phyloP scores from a whole-genome alignment of 176 grass and related monocot species.

The Melocanna baccifera region DNA sequence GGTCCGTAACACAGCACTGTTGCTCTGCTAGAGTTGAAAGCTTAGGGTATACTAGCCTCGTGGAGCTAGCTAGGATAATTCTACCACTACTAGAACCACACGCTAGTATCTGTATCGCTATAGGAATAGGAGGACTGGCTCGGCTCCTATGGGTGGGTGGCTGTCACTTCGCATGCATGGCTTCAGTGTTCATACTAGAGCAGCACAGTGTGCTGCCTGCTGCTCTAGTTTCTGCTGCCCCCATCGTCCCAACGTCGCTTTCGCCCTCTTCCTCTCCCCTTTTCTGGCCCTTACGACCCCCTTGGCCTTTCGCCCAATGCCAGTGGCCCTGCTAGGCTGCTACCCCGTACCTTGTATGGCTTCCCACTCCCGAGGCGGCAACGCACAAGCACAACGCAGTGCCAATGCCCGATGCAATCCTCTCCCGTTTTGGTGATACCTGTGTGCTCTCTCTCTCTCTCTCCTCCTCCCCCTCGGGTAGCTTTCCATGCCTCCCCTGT shows the following conservation, averaged over 20 bases:
- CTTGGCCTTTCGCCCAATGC: constrained; percentile 10
- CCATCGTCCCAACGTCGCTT: constrained; percentile 10
- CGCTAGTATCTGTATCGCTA: neutral
- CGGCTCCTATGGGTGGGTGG: neutral
- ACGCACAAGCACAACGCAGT: neutral
- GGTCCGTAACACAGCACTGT: neutral
- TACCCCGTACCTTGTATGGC: neutral
- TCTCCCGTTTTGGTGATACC: neutral
- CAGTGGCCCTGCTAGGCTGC: constrained; percentile 5
- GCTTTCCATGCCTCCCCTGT: neutral
- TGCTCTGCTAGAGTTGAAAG: constrained; percentile 42
- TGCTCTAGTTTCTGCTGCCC: too few species aligned
- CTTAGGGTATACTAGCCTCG: neutral
- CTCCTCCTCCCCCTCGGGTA: neutral
- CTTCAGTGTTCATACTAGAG: neutral
- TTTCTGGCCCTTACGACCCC: constrained; percentile 26
- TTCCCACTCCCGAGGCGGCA: constrained; percentile 22
- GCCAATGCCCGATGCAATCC: neutral
- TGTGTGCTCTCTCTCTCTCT: neutral
- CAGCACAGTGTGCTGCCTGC: constrained; percentile 7
- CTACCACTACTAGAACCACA: neutral
- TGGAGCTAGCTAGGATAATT: constrained; percentile 7
- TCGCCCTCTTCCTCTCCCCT: neutral
- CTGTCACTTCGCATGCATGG: neutral
- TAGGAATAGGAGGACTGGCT: neutral